Evolutionary conservation across 768 basidiomycete species (phyloP), one percentile per base, ranked within the genome.

Genomic region (Amanita jacksonii): DNA sequence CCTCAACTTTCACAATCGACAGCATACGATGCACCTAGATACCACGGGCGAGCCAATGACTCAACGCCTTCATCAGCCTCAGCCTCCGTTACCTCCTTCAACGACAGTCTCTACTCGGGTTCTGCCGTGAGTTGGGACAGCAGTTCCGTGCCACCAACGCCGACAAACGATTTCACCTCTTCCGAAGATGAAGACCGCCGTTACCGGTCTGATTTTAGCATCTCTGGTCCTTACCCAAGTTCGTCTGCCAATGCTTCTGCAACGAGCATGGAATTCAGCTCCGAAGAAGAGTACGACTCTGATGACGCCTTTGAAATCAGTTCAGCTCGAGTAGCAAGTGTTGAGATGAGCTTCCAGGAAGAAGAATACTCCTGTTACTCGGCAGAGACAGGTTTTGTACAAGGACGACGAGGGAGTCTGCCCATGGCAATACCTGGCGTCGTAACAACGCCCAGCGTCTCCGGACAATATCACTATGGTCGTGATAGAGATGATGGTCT

Each of bases 351-450:
- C 19, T 42, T 47, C 28, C 53, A 55, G 43, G 49, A 57, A 9
- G 41, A 42, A 31, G 41, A 42, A 33, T 41, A 32, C 40, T 13
- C 28, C 19, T 5, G 28, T 13, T 20, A 8, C 25, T 27, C 25
- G 5, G n/a, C 31, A 7, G 24, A 27, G n/a, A n/a, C 38, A 30
- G 19, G 35, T 46, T 35, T 23, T 41, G 8, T 18, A 32, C 34
- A 47, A 33, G 38, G 20, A 31, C 67, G 77, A 44, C 66, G 74
- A 46, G 75, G 75, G 9, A 82, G 79, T 51, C 53, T 74, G 12
- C 79, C 81, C n/a, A 73, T 80, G 62, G 67, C 69, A 32, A 79
- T 81, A 9, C 73, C 78, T 13, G 69, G 65, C 13, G 54, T 58
- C 3, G 51, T 58, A 9, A 32, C 53, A 4, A 43, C 43, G 13